Percentiles rank a stretch among this genome's conserved stretches.
Conservation (phyloP, 495 filamentous ascomycete species). For the Penicillium pulvis region DNA sequence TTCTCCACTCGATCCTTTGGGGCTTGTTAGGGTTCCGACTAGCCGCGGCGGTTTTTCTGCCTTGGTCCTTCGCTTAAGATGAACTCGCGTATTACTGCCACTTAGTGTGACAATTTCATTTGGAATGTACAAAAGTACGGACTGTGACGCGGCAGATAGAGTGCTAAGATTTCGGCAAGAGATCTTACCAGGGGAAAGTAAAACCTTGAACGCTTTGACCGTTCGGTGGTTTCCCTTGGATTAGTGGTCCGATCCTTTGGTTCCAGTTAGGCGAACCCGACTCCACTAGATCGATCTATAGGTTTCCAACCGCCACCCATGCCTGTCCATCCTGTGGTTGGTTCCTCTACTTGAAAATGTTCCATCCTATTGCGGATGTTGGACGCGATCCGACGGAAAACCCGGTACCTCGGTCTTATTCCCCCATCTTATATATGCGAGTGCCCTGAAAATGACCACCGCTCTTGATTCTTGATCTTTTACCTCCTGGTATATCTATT, state of each 20-base stretch:
- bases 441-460: neutral
- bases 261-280: neutral
- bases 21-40: neutral
- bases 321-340: neutral
- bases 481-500: neutral
- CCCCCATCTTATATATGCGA: neutral
- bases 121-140: neutral
- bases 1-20: neutral
- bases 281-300: conserved; percentile 5
- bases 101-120: neutral
- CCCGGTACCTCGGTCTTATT: neutral
- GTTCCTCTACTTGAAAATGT: neutral
- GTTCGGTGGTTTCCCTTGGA: neutral
- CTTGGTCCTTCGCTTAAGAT: conserved; percentile 1
- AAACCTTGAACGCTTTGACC: neutral
- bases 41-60: neutral
- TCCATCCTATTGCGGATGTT: conserved; percentile 1
- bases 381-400: neutral
- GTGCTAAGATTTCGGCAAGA: neutral
- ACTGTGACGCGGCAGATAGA: neutral
- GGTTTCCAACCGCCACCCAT: conserved; percentile 1
- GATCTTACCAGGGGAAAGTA: neutral
- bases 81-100: conserved; percentile 1
- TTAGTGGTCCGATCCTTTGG: neutral
- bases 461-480: neutral